Conservation (phyloP, 2,329 filamentous ascomycete genomes). For the Onygenales sp. region DNA sequence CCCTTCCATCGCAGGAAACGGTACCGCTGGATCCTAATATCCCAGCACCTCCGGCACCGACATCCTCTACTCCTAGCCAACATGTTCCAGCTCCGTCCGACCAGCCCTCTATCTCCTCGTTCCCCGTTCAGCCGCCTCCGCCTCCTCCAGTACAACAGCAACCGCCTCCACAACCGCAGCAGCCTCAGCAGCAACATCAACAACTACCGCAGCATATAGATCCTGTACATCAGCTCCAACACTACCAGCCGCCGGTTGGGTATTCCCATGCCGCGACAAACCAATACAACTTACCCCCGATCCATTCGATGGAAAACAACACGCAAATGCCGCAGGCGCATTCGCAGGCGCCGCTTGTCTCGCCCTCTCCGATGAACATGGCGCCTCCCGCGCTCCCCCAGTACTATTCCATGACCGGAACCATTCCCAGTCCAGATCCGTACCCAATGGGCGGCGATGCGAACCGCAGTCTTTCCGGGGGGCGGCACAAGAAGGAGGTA, state of each 20-base stretch:
- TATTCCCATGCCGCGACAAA: background rate
- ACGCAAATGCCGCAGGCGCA: constrained; percentile 12
- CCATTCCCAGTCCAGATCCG: constrained; percentile 38
- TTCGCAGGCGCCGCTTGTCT: constrained; percentile 6
- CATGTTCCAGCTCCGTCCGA: constrained; percentile 13
- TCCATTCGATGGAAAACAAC: constrained; percentile 25
- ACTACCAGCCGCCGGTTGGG: background rate
- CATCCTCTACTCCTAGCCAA: constrained; percentile 18
- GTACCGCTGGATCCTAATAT: background rate
- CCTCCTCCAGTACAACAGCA: constrained; percentile 14
- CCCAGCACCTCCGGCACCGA: constrained; percentile 8
- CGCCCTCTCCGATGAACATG: constrained; percentile 11
- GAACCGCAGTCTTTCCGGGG: constrained; percentile 50
- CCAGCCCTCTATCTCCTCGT: background rate
- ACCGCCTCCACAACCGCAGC: constrained; percentile 32
- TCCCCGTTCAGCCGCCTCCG: constrained; percentile 31
- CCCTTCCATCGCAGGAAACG: constrained; percentile 7
- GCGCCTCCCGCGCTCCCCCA: constrained; percentile 27
- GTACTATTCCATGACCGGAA: constrained; percentile 38
- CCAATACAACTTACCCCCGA: constrained; percentile 19
- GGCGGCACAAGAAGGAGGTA: constrained; percentile 61
- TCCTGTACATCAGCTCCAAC: constrained; percentile 4
- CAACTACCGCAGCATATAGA: constrained; percentile 6
- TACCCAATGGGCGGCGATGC: constrained; percentile 41
- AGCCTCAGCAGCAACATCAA: constrained; percentile 11